These are phyloP conservation scores for Metschnikowia peoriensis DNA, from an alignment of 805 yeast genomes.

Conservation along the genomic window DNA sequence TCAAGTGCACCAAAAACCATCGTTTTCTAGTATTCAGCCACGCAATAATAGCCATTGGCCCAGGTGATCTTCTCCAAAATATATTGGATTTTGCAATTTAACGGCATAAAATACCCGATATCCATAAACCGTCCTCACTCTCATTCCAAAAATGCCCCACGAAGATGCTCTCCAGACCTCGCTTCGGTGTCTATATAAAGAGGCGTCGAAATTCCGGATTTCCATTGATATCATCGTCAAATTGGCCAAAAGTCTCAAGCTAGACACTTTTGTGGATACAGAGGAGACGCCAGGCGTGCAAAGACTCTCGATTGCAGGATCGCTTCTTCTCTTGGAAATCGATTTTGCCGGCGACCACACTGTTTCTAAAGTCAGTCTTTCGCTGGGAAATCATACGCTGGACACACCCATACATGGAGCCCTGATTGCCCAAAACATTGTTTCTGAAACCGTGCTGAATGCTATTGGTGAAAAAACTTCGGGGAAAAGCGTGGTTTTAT, in stretches of 20 bases:
- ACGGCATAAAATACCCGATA: no score
- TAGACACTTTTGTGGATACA: slow-evolving; percentile 43
- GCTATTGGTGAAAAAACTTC: not conserved
- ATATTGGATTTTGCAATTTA: not conserved
- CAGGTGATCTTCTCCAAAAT: no score
- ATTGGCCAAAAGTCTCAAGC: slow-evolving; percentile 38
- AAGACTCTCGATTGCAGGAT: slow-evolving; percentile 43
- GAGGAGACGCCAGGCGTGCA: slow-evolving; percentile 15
- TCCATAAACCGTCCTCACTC: not conserved
- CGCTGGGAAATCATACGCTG: slow-evolving; percentile 32
- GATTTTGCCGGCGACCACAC: slow-evolving; percentile 30
- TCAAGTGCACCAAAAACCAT: no score
- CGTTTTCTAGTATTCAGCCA: no score
- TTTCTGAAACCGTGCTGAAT: not conserved
- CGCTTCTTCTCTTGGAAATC: slow-evolving; percentile 38
- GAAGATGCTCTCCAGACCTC: slow-evolving; percentile 13
- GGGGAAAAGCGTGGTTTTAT: not conserved
- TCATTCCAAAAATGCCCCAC: slow-evolving; percentile 4
- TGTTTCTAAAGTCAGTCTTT: slow-evolving; percentile 31
- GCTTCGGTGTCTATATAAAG: slow-evolving; percentile 28
- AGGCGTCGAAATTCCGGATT: slow-evolving; percentile 29
- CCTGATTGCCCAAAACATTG: not conserved
- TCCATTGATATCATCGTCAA: slow-evolving; percentile 39
- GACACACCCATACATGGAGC: not conserved
- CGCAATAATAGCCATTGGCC: no score